Evolutionary conservation across 148 eudicot species (phyloP).

Genomic region (Persicaria maculosa): DNA sequence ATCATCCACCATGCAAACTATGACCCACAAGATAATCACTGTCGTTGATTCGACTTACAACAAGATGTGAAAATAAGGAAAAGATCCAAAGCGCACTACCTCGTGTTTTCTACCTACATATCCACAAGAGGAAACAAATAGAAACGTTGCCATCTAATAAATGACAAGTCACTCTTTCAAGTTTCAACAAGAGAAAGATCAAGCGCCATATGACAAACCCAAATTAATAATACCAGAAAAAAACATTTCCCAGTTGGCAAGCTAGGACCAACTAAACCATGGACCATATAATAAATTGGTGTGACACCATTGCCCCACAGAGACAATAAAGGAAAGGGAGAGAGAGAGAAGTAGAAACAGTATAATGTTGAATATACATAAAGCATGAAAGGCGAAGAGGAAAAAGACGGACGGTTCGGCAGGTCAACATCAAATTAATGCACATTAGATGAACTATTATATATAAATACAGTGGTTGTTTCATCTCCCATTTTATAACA

Average conservation of each 20-base stretch:
- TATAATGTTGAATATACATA: not conserved
- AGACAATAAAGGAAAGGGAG: not conserved
- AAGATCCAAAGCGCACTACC: slow-evolving; percentile 8
- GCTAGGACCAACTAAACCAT: slow-evolving; percentile 13
- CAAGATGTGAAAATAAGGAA: slow-evolving; percentile 7
- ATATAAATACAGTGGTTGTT: not conserved
- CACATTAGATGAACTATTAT: no score
- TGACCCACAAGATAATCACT: slow-evolving; percentile 5
- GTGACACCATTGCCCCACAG: slow-evolving; percentile 7
- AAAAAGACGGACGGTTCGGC: slow-evolving; percentile 5
- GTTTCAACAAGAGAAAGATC: slow-evolving; percentile 7
- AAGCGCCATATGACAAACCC: slow-evolving; percentile 9
- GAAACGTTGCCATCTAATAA: not conserved
- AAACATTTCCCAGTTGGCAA: slow-evolving; percentile 8
- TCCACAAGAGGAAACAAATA: slow-evolving; percentile 10
- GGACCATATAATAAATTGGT: slow-evolving; percentile 11
- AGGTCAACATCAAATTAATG: slow-evolving; percentile 6
- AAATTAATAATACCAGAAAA: not conserved
- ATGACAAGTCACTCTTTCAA: slow-evolving; percentile 10
- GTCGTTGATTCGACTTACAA: slow-evolving; percentile 4
- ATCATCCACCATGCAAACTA: slow-evolving; percentile 1
- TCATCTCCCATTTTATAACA: not conserved
- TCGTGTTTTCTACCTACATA: slow-evolving; percentile 6
- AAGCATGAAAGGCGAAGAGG: slow-evolving; percentile 4
- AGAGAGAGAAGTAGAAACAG: not conserved